These are phyloP conservation scores for Athelia sp. DNA, from an alignment of 1,284 basidiomycete genomes.

Conservation along the genomic window DNA sequence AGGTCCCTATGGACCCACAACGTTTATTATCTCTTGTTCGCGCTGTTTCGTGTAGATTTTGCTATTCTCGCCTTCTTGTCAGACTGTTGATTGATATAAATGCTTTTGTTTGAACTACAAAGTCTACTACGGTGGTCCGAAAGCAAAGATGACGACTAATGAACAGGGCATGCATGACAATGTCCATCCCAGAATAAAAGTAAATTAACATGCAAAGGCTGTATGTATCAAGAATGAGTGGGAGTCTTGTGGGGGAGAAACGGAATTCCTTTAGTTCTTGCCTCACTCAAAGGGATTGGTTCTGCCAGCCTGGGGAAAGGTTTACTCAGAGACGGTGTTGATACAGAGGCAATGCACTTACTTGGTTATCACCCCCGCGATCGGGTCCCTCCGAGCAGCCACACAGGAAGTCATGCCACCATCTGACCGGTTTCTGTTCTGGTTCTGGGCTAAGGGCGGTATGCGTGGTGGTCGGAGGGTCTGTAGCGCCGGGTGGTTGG, in stretches of 20 bases:
- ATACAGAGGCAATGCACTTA: constrained; percentile 23
- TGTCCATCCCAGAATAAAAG: neutral
- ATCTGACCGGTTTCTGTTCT: constrained; percentile 48
- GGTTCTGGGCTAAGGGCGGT: constrained; percentile 16
- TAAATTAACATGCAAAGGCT: neutral
- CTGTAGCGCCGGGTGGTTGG: constrained; percentile 35
- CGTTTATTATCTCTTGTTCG: neutral
- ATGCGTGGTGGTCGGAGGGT: constrained; percentile 25
- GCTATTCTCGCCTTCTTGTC: neutral
- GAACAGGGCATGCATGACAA: neutral
- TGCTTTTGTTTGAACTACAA: neutral
- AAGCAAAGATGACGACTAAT: neutral
- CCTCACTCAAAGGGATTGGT: constrained; percentile 71
- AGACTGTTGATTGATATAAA: neutral
- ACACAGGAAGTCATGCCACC: constrained; percentile 84
- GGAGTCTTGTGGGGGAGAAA: neutral
- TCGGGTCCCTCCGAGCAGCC: constrained; percentile 68
- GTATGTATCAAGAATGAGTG: neutral
- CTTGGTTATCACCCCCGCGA: constrained; percentile 67
- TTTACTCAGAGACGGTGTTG: constrained; percentile 12
- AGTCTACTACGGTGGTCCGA: neutral
- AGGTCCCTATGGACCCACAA: constrained; percentile 3
- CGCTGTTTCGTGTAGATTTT: neutral
- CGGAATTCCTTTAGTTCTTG: neutral
- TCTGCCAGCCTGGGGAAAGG: constrained; percentile 50